Evolutionary conservation across 805 yeast genomes (phyloP), one percentile per base, ranked within the genome.

Genomic region (Ascoidea asiatica): DNA sequence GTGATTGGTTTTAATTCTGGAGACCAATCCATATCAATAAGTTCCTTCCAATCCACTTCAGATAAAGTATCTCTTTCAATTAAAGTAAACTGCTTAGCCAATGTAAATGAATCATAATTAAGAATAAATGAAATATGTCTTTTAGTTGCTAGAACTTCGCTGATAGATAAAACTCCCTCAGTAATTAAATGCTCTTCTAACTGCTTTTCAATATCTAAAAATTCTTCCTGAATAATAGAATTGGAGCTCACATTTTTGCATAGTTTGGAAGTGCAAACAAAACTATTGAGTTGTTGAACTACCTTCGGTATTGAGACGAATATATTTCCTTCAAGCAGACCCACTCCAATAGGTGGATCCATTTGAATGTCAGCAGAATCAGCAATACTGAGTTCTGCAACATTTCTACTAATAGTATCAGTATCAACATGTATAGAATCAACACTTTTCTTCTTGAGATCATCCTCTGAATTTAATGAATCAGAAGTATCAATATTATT

Each of bases 1-100:
- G 77, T 78, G 19, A 78, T 79, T 1, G 88, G 81, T 1, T 70
- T 73, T 41, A 82, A 59, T 35, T 77, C 75, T 47, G 73, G 73
- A 43, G 76, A 74, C 87, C 95, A 82, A 42, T 76, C 71, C 49
- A 84, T 63, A 49, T 86, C 89, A 39, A 89, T 69, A 39, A 90
- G 68, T 52, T 87, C 95, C 53, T 78, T 80, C 97, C 97, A 90
- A 59, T 90, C 97, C 37, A 92, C 72, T 54, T 87, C 95, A 43
- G 76, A 71, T 19, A 89, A 61, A 39, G 88, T 73, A 59, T 92
- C 97, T 44, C 79, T 69, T 59, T 92, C 98, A 50, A 90, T 82
- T 42, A 85, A 58, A 0, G 97, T 90, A 61, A 90, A 69, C 50
- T 90, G 97, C 50, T 79, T 74, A 5, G 94, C 88, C 23, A 92